phyloP scores from a whole-genome alignment of 768 basidiomycete species.

The Psilocybe cyanescens region DNA sequence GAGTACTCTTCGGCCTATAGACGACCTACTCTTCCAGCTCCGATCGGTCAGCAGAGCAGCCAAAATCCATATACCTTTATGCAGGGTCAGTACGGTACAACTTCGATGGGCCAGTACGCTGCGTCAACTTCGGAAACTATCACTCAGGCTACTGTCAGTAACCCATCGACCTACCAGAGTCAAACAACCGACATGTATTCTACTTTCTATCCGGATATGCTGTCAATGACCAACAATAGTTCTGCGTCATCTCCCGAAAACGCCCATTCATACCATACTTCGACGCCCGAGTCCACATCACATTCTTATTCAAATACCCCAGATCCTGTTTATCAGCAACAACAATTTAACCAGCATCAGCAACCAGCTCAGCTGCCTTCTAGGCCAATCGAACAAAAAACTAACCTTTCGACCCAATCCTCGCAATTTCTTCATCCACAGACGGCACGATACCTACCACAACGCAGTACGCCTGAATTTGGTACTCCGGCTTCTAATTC shows the following conservation, averaged over 20 bases:
- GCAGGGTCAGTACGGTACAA: constrained; percentile 30
- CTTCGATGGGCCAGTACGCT: constrained; percentile 23
- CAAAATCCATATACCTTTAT: constrained; percentile 31
- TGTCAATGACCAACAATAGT: constrained; percentile 19
- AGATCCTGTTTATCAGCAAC: constrained; percentile 31
- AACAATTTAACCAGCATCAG: constrained; percentile 13
- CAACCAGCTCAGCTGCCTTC: constrained; percentile 4
- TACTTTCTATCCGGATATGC: constrained; percentile 24
- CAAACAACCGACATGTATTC: constrained; percentile 22
- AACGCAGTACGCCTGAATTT: constrained; percentile 13
- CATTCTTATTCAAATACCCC: constrained; percentile 33
- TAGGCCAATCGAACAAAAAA: constrained; percentile 12
- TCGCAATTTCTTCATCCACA: constrained; percentile 17
- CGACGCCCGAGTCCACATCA: constrained; percentile 27
- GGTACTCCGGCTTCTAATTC: constrained; percentile 14
- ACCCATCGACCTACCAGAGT: constrained; percentile 9
- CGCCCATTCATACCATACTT: constrained; percentile 18
- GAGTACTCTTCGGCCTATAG: constrained; percentile 21
- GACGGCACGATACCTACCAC: constrained; percentile 11
- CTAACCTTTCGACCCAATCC: constrained; percentile 14
- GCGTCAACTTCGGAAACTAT: constrained; percentile 26
- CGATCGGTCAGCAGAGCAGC: constrained; percentile 17
- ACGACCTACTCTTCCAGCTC: constrained; percentile 15
- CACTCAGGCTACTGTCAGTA: constrained; percentile 22
- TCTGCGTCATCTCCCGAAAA: constrained; percentile 26